Evolutionary conservation across 2,329 filamentous ascomycete species (phyloP).

Genomic region (Fusarium ambrosium): DNA sequence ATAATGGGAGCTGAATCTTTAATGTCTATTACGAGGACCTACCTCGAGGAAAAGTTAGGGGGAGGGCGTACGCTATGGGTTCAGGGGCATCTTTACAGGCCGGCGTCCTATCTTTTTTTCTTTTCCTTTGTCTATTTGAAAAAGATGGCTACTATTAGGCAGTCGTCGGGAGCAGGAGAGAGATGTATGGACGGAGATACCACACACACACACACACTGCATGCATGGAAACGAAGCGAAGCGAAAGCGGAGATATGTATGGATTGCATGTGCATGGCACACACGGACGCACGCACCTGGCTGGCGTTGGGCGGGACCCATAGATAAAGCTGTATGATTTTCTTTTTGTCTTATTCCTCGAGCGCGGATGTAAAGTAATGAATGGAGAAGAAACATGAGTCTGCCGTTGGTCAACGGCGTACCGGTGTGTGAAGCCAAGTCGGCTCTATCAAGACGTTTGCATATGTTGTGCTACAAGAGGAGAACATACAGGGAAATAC

Average conservation of each 20-base stretch:
- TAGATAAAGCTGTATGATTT: slow-evolving; percentile 31
- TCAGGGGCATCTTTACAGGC: slow-evolving; percentile 27
- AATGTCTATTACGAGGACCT: slow-evolving; percentile 43
- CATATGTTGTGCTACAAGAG: neutral
- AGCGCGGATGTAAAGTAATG: slow-evolving; percentile 27
- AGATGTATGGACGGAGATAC: slow-evolving; percentile 32
- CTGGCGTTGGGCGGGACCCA: slow-evolving; percentile 27
- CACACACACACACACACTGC: slow-evolving; percentile 29
- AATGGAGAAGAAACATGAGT: slow-evolving; percentile 15
- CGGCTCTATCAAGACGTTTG: neutral
- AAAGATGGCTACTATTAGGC: slow-evolving; percentile 16
- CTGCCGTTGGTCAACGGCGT: slow-evolving; percentile 21
- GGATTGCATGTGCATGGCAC: slow-evolving; percentile 24
- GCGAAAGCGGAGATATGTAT: slow-evolving; percentile 20
- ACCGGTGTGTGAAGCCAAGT: slow-evolving; percentile 12
- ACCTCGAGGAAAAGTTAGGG: slow-evolving; percentile 29
- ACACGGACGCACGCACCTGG: slow-evolving; percentile 34
- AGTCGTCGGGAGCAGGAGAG: slow-evolving; percentile 3
- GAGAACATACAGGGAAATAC: neutral
- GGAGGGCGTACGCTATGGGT: neutral
- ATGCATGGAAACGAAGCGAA: slow-evolving; percentile 34
- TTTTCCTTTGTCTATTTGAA: slow-evolving; percentile 13
- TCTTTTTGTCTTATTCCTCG: neutral
- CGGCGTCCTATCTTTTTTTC: slow-evolving; percentile 18
- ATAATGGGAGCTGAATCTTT: slow-evolving; percentile 27